phyloP scores from a whole-genome alignment of 306 rosid genomes.

The Neltuma alba region DNA sequence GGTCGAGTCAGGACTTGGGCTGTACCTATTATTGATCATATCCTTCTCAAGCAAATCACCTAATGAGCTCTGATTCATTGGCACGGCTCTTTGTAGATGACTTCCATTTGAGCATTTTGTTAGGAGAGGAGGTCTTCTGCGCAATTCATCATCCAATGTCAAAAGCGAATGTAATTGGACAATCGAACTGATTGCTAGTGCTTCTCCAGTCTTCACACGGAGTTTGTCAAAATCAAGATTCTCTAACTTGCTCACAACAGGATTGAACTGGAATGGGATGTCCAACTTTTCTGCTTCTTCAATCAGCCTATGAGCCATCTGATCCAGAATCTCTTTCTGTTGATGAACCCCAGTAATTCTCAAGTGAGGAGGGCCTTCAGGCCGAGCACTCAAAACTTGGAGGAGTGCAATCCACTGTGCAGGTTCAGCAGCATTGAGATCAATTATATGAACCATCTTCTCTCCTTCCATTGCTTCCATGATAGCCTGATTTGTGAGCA shows the following conservation, averaged over 20 bases:
- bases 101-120: slow-evolving; percentile 50
- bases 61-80: slow-evolving; percentile 54
- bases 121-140: slow-evolving; percentile 49
- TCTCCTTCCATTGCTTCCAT: slow-evolving; percentile 89
- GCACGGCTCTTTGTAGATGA: slow-evolving; percentile 52
- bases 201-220: slow-evolving; percentile 88
- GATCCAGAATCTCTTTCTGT: slow-evolving; percentile 75
- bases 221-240: slow-evolving; percentile 78
- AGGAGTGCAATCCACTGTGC: slow-evolving; percentile 85
- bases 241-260: slow-evolving; percentile 66
- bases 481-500: slow-evolving; percentile 82
- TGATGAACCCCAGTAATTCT: slow-evolving; percentile 81
- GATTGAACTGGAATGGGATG: slow-evolving; percentile 80
- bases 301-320: slow-evolving; percentile 65
- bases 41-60: slow-evolving; percentile 77
- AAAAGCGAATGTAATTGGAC: slow-evolving; percentile 76
- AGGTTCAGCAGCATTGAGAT: slow-evolving; percentile 80
- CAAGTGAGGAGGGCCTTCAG: slow-evolving; percentile 93
- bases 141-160: slow-evolving; percentile 65
- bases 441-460: slow-evolving; percentile 85
- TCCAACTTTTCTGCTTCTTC: slow-evolving; percentile 82
- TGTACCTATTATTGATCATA: slow-evolving; percentile 51
- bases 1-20: slow-evolving; percentile 74
- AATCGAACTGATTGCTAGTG: slow-evolving; percentile 74
- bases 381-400: slow-evolving; percentile 69